A percentile compares a stretch with the other conserved stretches of the same genome.
phyloP scores from a whole-genome alignment of 2,329 filamentous ascomycete genomes.

The Colletotrichum echinochloae region DNA sequence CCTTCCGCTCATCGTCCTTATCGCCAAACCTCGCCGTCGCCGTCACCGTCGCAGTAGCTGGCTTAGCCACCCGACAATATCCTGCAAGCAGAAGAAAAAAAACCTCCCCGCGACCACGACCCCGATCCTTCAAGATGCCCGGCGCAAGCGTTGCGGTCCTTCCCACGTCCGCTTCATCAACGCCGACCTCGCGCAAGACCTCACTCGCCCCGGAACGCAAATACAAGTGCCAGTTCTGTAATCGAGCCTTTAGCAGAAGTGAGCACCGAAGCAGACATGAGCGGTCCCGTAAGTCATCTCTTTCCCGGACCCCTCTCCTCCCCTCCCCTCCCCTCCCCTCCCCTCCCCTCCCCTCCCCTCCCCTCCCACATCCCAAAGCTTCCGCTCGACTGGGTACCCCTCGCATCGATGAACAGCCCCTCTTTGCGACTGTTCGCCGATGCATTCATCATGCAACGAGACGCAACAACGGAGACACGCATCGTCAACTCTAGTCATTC shows the following conservation, averaged over 20 bases:
- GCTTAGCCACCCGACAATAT: slow-evolving; percentile 39
- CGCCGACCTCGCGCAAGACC: slow-evolving; percentile 80
- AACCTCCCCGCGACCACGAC: slow-evolving; percentile 46
- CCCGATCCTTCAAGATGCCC: slow-evolving; percentile 69
- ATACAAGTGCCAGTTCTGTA: slow-evolving; percentile 99
- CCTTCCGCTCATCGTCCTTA: slow-evolving; percentile 45
- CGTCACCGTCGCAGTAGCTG: slow-evolving; percentile 42
- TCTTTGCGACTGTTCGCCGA: slow-evolving; percentile 16
- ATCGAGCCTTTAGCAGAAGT: slow-evolving; percentile 95
- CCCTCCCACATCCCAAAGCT: slow-evolving; percentile 31
- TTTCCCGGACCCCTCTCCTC: slow-evolving; percentile 32
- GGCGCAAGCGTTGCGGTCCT: slow-evolving; percentile 75
- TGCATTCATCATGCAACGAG: neutral
- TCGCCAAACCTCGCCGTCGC: slow-evolving; percentile 43
- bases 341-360: too few species aligned
- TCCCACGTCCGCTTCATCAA: slow-evolving; percentile 73
- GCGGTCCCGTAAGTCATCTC: slow-evolving; percentile 86
- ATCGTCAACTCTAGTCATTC: neutral
- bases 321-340: too few species aligned
- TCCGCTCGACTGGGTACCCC: slow-evolving; percentile 28
- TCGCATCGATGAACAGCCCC: slow-evolving; percentile 15
- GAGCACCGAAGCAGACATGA: slow-evolving; percentile 98
- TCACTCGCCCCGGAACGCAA: slow-evolving; percentile 90
- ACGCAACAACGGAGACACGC: neutral
- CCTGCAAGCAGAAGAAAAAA: slow-evolving; percentile 42